Percentiles rank a stretch among this genome's conserved stretches.
These are phyloP conservation scores for Aspergillus aculeatinus DNA, from an alignment of 2,329 filamentous ascomycete genomes.

Conservation along the genomic window DNA sequence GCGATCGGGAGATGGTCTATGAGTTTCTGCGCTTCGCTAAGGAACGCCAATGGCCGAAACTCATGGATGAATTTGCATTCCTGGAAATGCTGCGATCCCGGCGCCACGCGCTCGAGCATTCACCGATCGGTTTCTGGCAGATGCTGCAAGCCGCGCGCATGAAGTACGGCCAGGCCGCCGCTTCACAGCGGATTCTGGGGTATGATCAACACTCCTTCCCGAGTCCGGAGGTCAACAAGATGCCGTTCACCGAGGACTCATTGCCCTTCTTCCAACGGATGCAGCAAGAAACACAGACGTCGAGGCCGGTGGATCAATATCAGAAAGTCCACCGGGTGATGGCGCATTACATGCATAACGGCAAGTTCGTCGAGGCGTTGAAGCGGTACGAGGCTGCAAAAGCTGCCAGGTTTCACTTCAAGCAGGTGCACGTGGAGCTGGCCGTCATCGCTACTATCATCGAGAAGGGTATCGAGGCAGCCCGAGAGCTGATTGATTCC, in stretches of 20 bases:
- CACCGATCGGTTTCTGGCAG: constrained; percentile 41
- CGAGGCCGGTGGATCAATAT: constrained; percentile 33
- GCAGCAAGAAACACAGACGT: constrained; percentile 27
- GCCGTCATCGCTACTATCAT: constrained; percentile 39
- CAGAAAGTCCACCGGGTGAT: constrained; percentile 38
- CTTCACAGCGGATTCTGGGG: constrained; percentile 38
- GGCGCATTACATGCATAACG: constrained; percentile 38
- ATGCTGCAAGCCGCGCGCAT: constrained; percentile 41
- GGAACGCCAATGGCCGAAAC: constrained; percentile 34
- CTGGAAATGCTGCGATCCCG: constrained; percentile 35
- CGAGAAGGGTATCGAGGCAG: constrained; percentile 29
- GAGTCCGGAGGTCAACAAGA: constrained; percentile 24
- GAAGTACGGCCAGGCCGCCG: constrained; percentile 31
- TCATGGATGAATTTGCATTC: constrained; percentile 31
- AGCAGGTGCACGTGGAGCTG: constrained; percentile 37
- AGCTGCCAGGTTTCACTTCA: constrained; percentile 30
- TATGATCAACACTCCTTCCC: constrained; percentile 34
- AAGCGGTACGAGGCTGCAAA: constrained; percentile 31
- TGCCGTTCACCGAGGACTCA: constrained; percentile 21
- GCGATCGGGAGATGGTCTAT: constrained; percentile 31
- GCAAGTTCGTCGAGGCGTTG: constrained; percentile 34
- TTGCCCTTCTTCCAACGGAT: constrained; percentile 33
- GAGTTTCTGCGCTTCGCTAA: constrained; percentile 33
- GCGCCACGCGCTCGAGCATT: constrained; percentile 34
- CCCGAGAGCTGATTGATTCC: constrained; percentile 33